phyloP scores from a whole-genome alignment of 1,139 yeast species.

The Lodderomyces elongisporus region DNA sequence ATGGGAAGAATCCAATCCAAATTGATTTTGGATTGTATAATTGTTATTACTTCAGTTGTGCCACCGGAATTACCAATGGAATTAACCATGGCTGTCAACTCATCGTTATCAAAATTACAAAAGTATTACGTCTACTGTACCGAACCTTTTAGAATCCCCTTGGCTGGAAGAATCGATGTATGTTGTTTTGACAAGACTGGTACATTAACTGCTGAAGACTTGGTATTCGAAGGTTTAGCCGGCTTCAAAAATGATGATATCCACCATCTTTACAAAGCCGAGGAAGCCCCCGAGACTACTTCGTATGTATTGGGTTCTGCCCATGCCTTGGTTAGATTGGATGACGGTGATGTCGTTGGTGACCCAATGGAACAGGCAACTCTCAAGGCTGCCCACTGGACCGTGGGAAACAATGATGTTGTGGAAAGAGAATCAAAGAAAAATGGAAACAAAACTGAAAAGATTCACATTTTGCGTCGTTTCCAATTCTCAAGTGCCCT shows the following conservation, averaged over 20 bases:
- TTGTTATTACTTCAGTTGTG: slow-evolving; percentile 93
- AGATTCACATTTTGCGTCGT: slow-evolving; percentile 76
- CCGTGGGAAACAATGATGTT: slow-evolving; percentile 67
- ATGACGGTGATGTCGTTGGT: slow-evolving; percentile 96
- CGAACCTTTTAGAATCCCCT: slow-evolving; percentile 96
- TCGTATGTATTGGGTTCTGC: slow-evolving; percentile 85
- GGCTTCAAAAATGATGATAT: slow-evolving; percentile 60
- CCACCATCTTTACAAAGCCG: slow-evolving; percentile 54
- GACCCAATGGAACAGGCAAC: slow-evolving; percentile 99
- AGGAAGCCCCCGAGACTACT: slow-evolving; percentile 60
- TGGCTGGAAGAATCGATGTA: slow-evolving; percentile 96
- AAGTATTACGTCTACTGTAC: slow-evolving; percentile 93
- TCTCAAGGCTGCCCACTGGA: slow-evolving; percentile 82
- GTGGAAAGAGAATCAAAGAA: slow-evolving; percentile 38
- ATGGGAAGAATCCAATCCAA: slow-evolving; percentile 95
- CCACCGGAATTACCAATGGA: slow-evolving; percentile 99
- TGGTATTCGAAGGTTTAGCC: slow-evolving; percentile 94
- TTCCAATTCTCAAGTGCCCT: slow-evolving; percentile 95
- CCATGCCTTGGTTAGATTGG: slow-evolving; percentile 88
- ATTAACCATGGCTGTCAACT: slow-evolving; percentile 94
- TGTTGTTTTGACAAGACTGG: slow-evolving; percentile 99
- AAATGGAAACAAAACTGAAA: slow-evolving; percentile 40
- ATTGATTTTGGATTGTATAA: slow-evolving; percentile 88
- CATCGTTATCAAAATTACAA: slow-evolving; percentile 80
- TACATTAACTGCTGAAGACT: slow-evolving; percentile 94